These are phyloP conservation scores for Ophiosphaerella narmari DNA, from an alignment of 2,329 filamentous ascomycete species.

Conservation along the genomic window DNA sequence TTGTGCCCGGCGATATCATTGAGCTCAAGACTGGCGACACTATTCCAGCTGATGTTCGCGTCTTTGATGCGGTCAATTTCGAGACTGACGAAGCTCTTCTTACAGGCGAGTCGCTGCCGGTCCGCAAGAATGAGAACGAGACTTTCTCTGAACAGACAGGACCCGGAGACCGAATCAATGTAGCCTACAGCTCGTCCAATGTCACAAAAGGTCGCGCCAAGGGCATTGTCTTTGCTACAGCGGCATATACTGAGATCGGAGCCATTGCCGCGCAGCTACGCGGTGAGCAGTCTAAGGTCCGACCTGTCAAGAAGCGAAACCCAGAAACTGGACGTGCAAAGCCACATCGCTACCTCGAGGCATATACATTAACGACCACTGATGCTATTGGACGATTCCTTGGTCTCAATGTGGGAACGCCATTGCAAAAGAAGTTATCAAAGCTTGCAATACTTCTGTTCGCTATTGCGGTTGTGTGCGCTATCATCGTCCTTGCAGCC, in stretches of 20 bases:
- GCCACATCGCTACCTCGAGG: slow-evolving; percentile 52
- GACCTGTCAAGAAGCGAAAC: no score
- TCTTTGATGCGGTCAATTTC: slow-evolving; percentile 71
- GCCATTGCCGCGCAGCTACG: slow-evolving; percentile 71
- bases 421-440: slow-evolving; percentile 46
- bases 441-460: slow-evolving; percentile 42
- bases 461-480: slow-evolving; percentile 44
- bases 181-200: slow-evolving; percentile 67
- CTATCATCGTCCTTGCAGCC: slow-evolving; percentile 48
- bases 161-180: slow-evolving; percentile 70
- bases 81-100: slow-evolving; percentile 75
- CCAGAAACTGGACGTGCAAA: no score
- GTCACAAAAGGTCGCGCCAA: slow-evolving; percentile 71
- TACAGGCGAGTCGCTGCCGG: slow-evolving; percentile 73
- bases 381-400: slow-evolving; percentile 46
- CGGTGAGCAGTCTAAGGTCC: slow-evolving; percentile 48
- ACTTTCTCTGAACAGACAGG: slow-evolving; percentile 60
- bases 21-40: slow-evolving; percentile 68
- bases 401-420: slow-evolving; percentile 48
- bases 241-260: slow-evolving; percentile 74
- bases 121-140: slow-evolving; percentile 65
- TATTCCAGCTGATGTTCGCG: slow-evolving; percentile 67
- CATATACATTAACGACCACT: slow-evolving; percentile 55
- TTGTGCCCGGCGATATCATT: slow-evolving; percentile 71
- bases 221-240: slow-evolving; percentile 70